Evolutionary conservation across 306 rosid genomes (phyloP).

Genomic region (Fragaria nilgerrensis): DNA sequence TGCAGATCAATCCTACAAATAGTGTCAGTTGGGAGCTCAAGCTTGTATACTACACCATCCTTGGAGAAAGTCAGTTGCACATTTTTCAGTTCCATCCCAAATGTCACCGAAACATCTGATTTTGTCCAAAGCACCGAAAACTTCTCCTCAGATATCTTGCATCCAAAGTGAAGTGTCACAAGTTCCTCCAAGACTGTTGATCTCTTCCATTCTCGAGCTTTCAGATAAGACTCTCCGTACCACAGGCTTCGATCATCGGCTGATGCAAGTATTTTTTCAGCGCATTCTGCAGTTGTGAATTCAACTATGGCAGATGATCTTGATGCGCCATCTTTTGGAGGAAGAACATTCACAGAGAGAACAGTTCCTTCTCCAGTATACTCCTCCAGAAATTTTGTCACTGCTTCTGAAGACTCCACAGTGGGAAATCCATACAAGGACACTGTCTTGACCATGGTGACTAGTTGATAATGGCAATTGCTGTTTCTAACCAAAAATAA

Average conservation of each 20-base stretch:
- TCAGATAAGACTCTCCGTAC: conserved; percentile 18
- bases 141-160: conserved; percentile 41
- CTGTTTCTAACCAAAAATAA: not conserved
- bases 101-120: conserved; percentile 36
- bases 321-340: conserved; percentile 18
- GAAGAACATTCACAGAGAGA: conserved; percentile 23
- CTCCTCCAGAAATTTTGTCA: conserved; percentile 40
- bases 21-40: conserved; percentile 44
- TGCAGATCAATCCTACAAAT: conserved; percentile 45
- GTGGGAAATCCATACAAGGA: conserved; percentile 40
- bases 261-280: conserved; percentile 33
- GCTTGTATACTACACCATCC: conserved; percentile 34
- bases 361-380: conserved; percentile 48
- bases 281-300: conserved; percentile 34
- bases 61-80: conserved; percentile 33
- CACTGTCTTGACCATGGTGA: conserved; percentile 39
- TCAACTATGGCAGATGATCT: conserved; percentile 41
- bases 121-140: conserved; percentile 51
- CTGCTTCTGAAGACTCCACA: conserved; percentile 28
- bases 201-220: conserved; percentile 11
- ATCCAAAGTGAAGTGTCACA: conserved; percentile 42
- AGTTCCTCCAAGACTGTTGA: conserved; percentile 18
- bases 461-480: not conserved
- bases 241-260: conserved; percentile 3
- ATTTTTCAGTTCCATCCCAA: conserved; percentile 33